phyloP scores from a whole-genome alignment of 129 eudicot genomes.

The Tagetes patula region DNA sequence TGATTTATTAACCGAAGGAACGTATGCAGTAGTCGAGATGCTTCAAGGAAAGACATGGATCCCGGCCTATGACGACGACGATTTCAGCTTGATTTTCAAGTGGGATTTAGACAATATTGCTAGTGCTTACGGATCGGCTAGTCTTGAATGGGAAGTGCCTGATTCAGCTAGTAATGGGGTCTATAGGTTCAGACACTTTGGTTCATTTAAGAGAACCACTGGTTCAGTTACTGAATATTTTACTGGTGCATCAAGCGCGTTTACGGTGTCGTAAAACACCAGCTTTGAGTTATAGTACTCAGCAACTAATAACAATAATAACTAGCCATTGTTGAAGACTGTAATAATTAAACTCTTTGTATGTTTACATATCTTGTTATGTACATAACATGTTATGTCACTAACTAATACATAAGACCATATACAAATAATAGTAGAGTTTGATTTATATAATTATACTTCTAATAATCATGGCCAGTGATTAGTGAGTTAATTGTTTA shows the following conservation, averaged over 20 bases:
- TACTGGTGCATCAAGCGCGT: constrained; percentile 65
- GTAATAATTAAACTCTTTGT: constrained; percentile 20
- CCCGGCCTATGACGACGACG: constrained; percentile 58
- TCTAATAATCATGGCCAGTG: too few species aligned
- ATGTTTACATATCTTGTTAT: too few species aligned
- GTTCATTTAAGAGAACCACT: constrained; percentile 48
- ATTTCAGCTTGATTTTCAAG: constrained; percentile 47
- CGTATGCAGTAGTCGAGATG: constrained; percentile 65
- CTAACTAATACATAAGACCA: too few species aligned
- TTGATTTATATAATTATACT: too few species aligned
- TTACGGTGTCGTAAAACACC: constrained; percentile 39
- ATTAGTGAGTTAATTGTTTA: too few species aligned
- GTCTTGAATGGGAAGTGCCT: constrained; percentile 67
- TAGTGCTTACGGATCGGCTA: constrained; percentile 46
- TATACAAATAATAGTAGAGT: too few species aligned
- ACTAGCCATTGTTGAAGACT: constrained; percentile 5
- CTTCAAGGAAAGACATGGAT: constrained; percentile 50
- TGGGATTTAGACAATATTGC: constrained; percentile 45
- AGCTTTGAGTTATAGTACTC: not conserved
- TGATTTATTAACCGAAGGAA: constrained; percentile 62
- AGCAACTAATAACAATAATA: constrained; percentile 10
- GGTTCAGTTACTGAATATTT: constrained; percentile 36
- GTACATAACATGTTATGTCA: too few species aligned
- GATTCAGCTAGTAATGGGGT: constrained; percentile 46
- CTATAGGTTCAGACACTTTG: constrained; percentile 62